Evolutionary conservation across 202 grass and related monocot species (phyloP).

Genomic region (Hordeum pubiflorum): DNA sequence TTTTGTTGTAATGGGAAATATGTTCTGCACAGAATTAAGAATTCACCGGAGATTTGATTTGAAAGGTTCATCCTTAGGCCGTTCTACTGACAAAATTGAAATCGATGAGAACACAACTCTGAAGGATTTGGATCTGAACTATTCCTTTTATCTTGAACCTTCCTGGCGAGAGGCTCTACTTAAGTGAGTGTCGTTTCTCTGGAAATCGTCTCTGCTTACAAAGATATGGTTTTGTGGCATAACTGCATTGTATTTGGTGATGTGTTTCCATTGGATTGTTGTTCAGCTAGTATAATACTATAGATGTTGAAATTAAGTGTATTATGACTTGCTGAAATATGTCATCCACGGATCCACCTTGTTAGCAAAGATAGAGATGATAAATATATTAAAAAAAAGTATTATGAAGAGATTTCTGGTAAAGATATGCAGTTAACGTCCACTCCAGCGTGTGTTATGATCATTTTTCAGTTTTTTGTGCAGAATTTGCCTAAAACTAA

Average conservation of each 20-base stretch:
- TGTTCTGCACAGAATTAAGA: constrained; percentile 98
- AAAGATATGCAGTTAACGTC: not conserved
- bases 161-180: constrained; percentile 91
- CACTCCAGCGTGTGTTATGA: not conserved
- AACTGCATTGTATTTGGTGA: not conserved
- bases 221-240: constrained; percentile 14
- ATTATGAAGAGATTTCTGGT: not conserved
- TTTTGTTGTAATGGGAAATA: constrained; percentile 98
- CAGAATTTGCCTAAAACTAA: not conserved
- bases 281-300: not conserved
- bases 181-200: constrained; percentile 49
- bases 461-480: not conserved
- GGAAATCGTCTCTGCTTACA: not conserved
- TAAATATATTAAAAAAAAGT: not conserved
- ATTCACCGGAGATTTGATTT: constrained; percentile 94
- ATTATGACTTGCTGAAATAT: not conserved
- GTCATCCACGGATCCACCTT: not conserved
- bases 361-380: not conserved
- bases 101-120: constrained; percentile 94
- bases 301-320: not conserved
- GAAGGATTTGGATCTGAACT: constrained; percentile 95
- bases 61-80: constrained; percentile 92
- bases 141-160: constrained; percentile 94
- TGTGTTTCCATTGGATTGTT: not conserved
- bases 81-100: constrained; percentile 85